Conservation (phyloP, 495 filamentous ascomycete species). For the Penicillium arizonense region DNA sequence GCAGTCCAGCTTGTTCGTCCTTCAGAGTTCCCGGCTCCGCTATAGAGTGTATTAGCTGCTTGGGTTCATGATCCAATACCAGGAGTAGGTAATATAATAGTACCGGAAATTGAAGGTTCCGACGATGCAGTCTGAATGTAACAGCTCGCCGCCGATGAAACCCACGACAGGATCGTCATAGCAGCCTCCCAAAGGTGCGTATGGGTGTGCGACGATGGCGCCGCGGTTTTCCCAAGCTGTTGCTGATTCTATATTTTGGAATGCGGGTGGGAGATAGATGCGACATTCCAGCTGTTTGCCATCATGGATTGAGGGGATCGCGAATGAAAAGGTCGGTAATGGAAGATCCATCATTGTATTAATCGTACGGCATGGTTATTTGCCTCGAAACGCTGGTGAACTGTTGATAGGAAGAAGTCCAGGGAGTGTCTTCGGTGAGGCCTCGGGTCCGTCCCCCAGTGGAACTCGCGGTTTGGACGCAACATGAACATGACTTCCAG, state of each 20-base stretch:
- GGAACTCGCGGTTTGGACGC: not conserved
- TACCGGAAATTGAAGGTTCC: conserved; percentile 94
- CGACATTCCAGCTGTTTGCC: conserved; percentile 71
- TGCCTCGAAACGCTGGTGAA: not conserved
- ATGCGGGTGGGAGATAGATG: conserved; percentile 63
- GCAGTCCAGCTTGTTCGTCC: conserved; percentile 84
- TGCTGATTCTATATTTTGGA: conserved; percentile 26
- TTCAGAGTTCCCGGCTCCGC: conserved; percentile 73
- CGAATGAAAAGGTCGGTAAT: conserved; percentile 65
- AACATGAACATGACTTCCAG: not conserved
- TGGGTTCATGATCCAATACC: not conserved
- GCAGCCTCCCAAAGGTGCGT: conserved; percentile 81
- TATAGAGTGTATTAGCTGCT: conserved; percentile 26
- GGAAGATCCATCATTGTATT: conserved; percentile 33
- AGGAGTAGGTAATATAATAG: conserved; percentile 8
- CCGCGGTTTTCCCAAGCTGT: conserved; percentile 51
- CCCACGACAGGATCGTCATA: conserved; percentile 80
- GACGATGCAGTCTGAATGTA: conserved; percentile 69
- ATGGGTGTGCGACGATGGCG: conserved; percentile 87
- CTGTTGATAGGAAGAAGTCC: not conserved
- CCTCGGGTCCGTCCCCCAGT: not conserved
- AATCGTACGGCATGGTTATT: not conserved
- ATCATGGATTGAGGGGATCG: conserved; percentile 83
- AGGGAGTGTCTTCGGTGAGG: not conserved
- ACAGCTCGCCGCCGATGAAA: conserved; percentile 57